These are phyloP conservation scores for Tricholoma hemisulphureum DNA, from an alignment of 768 basidiomycete genomes.

Conservation along the genomic window DNA sequence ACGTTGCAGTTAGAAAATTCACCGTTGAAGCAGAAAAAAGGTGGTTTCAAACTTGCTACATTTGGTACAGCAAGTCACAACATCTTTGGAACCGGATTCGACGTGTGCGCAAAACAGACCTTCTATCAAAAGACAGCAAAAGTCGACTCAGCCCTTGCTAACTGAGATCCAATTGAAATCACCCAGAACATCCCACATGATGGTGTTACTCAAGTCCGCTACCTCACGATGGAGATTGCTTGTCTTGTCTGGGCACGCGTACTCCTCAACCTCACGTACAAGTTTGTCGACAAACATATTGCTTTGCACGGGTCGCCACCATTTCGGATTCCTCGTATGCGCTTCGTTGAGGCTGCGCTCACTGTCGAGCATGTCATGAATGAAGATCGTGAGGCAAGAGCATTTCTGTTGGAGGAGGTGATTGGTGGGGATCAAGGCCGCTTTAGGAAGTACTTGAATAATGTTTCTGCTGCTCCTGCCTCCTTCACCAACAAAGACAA, in stretches of 20 bases:
- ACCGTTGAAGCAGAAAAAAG: constrained; percentile 3
- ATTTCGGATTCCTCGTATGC: constrained; percentile 13
- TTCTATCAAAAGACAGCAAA: constrained; percentile 4
- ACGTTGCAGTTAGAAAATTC: background rate
- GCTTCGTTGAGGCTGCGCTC: constrained; percentile 17
- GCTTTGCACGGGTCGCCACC: background rate
- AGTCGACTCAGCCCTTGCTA: background rate
- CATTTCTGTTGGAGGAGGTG: constrained; percentile 20
- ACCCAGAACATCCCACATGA: constrained; percentile 13
- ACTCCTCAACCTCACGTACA: constrained; percentile 16
- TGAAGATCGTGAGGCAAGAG: background rate
- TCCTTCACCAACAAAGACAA: background rate
- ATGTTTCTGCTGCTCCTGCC: constrained; percentile 15
- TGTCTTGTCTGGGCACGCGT: constrained; percentile 22
- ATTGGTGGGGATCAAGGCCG: constrained; percentile 8
- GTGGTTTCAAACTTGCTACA: constrained; percentile 8
- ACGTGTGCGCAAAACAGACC: constrained; percentile 14
- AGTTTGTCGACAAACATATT: constrained; percentile 5
- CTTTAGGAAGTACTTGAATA: constrained; percentile 26
- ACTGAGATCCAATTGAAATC: background rate
- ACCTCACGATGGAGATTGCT: constrained; percentile 18
- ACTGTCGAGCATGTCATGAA: constrained; percentile 1
- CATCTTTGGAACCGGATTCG: background rate
- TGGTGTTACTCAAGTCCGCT: constrained; percentile 11
- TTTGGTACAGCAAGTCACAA: background rate